Base-by-base conservation (phyloP, 331 rosid species). In the Saraca asoca region DNA sequence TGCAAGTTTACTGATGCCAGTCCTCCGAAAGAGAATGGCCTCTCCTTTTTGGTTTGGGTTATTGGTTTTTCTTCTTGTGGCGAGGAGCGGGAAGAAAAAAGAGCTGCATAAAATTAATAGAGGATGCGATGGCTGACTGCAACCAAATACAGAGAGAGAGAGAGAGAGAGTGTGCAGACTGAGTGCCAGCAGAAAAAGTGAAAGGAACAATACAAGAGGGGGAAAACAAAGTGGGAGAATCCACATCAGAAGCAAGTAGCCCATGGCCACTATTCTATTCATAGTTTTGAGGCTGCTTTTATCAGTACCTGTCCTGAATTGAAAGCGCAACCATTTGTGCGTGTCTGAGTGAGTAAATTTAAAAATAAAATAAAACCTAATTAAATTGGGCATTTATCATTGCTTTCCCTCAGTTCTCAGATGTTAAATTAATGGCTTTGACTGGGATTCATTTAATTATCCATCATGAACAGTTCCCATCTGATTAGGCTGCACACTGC, bases 131-230 rank as follows among this genome's bases (percentile, higher is more conserved):
- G 73, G 72, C 56, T 62, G 75, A 49, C 55, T 62, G 55, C 63
- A 51, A 52, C 20, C n/a, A 7, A 12, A 69, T 79, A 74, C 79
- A 73, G 77, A 55, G 76, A 54, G 64, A 64, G 45, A 70, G 17
- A 5, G 62, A 51, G 64, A 35, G 48, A 65, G 46, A 16, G 73
- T 7, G 73, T 9, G 51, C 74, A 79, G 83, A 15, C 37, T 41
- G 81, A 24, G 31, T 24, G 31, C n/a, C 35, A 51, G 75, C 83
- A 81, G 93, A 74, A 55, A 38, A 55, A 73, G 79, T 81, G 96
- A 89, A 78, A 85, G 89, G 78, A 82, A 90, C 95, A 66, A 73
- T 20, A 73, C 95, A 69, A 63, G 59, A 74, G 35, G 57, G 81
- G 69, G 3, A 56, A 83, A 73, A 69, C 76, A 51, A 78, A 72